Conservation (phyloP, 208 protist species). For the Wallacemonas rigidus region DNA sequence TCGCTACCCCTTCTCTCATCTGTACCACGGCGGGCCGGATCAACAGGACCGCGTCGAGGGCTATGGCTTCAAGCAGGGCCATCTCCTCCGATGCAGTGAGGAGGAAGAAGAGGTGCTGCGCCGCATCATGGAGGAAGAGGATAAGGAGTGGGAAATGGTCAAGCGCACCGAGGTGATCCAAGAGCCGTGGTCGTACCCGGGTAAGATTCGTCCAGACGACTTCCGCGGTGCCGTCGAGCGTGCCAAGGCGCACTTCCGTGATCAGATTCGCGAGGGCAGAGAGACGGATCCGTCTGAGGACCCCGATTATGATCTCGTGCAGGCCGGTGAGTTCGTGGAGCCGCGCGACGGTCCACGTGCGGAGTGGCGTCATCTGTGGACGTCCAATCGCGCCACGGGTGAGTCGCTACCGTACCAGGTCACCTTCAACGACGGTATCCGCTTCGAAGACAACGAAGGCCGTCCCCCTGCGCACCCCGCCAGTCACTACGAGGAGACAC, state of each 20-base stretch:
- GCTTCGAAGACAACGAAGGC: conserved; percentile 87
- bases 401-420: conserved; percentile 75
- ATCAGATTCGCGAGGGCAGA: conserved; percentile 79
- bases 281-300: conserved; percentile 88
- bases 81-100: conserved; percentile 82
- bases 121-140: conserved; percentile 91
- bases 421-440: conserved; percentile 90
- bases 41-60: conserved; percentile 78
- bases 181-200: conserved; percentile 91
- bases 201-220: conserved; percentile 84
- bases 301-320: conserved; percentile 85
- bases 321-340: conserved; percentile 89
- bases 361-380: conserved; percentile 91
- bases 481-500: conserved; percentile 82
- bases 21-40: conserved; percentile 75
- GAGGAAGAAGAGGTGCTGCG: conserved; percentile 90
- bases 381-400: conserved; percentile 63
- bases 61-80: conserved; percentile 92
- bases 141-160: conserved; percentile 92
- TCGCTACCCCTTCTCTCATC: conserved; percentile 87
- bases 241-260: conserved; percentile 83
- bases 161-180: conserved; percentile 91
- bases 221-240: conserved; percentile 87
- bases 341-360: conserved; percentile 85
- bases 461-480: conserved; percentile 78